phyloP scores from a whole-genome alignment of 2,329 filamentous ascomycete genomes.

The Cryphonectria carpinicola region DNA sequence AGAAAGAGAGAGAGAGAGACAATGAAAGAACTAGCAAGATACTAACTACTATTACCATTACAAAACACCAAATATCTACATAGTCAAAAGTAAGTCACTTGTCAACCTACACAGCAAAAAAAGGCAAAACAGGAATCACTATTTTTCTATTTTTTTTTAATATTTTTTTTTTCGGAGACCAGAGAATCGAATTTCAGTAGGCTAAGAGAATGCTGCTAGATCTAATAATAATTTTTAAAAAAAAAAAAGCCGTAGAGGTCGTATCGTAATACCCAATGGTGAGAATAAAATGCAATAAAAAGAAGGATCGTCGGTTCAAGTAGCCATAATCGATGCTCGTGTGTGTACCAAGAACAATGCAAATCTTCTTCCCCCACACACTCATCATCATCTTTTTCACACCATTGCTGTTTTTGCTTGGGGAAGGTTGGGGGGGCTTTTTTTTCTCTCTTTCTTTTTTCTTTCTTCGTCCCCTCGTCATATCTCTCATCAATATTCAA shows the following conservation, averaged over 20 bases:
- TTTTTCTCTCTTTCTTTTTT: neutral
- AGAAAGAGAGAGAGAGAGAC: no score
- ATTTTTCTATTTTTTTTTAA: conserved; percentile 9
- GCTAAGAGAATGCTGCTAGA: conserved; percentile 6
- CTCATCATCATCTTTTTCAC: neutral
- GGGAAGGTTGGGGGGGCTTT: no score
- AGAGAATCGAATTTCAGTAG: neutral
- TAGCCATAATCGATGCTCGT: neutral
- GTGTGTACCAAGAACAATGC: neutral
- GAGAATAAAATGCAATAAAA: neutral
- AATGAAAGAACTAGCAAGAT: no score
- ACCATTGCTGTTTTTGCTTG: neutral
- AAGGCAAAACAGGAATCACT: neutral
- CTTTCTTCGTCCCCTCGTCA: neutral
- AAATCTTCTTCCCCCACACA: neutral
- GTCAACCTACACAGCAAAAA: neutral
- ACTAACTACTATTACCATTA: neutral
- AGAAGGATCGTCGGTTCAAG: neutral
- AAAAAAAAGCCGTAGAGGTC: neutral
- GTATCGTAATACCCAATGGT: neutral
- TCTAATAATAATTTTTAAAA: conserved; percentile 1
- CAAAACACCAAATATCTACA: neutral
- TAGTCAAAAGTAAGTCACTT: neutral
- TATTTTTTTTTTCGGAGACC: conserved; percentile 12
- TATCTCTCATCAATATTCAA: neutral